These are phyloP conservation scores for Alternaria incomplexa DNA, from an alignment of 2,329 filamentous ascomycete genomes.

Conservation along the genomic window DNA sequence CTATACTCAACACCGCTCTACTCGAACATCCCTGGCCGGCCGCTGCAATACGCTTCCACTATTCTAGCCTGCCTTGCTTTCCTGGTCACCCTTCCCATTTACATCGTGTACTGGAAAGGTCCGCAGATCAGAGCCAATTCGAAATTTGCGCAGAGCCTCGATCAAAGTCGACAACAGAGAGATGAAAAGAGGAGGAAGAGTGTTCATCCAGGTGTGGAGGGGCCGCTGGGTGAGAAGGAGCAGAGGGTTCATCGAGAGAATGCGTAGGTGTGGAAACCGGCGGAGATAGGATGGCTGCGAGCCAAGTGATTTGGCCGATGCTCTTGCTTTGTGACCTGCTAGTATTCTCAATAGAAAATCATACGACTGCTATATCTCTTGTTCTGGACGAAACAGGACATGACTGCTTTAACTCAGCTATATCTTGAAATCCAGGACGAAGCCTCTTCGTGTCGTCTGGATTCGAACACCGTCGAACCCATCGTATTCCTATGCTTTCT, in stretches of 20 bases:
- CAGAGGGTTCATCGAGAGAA: slow-evolving; percentile 9
- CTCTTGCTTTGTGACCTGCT: background rate
- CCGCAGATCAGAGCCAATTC: slow-evolving; percentile 58
- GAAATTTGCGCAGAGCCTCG: slow-evolving; percentile 58
- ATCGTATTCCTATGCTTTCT: too few species aligned
- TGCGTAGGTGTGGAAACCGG: background rate
- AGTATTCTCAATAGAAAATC: too few species aligned
- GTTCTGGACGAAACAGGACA: too few species aligned
- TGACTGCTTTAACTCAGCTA: too few species aligned
- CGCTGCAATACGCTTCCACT: slow-evolving; percentile 61
- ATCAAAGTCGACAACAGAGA: slow-evolving; percentile 36
- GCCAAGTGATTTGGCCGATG: background rate
- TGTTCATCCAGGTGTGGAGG: slow-evolving; percentile 20
- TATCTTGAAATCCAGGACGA: too few species aligned
- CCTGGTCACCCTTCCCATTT: slow-evolving; percentile 60
- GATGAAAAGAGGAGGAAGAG: slow-evolving; percentile 36
- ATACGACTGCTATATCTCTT: too few species aligned
- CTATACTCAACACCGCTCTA: slow-evolving; percentile 66
- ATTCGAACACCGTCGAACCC: too few species aligned
- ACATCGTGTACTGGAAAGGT: slow-evolving; percentile 63
- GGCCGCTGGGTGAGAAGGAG: slow-evolving; percentile 1
- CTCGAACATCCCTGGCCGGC: slow-evolving; percentile 42
- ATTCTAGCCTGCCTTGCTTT: slow-evolving; percentile 59
- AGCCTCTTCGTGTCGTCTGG: too few species aligned
- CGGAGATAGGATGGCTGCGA: too few species aligned